Conservation (phyloP, 2,329 filamentous ascomycete species). For the Decorospora gaudefroyi region DNA sequence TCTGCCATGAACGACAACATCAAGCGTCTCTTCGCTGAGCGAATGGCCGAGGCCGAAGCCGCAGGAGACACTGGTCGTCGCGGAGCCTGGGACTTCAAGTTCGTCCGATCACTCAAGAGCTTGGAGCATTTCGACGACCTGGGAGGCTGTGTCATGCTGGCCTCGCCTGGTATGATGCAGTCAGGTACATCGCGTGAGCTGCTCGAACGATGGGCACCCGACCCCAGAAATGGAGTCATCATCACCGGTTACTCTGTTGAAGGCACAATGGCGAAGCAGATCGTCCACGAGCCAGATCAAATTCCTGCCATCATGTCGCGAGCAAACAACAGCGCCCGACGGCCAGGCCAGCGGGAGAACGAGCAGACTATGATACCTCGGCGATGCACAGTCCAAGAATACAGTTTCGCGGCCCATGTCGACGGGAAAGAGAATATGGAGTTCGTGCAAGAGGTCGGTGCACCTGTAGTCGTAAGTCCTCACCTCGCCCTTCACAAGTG, state of each 20-base stretch:
- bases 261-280: conserved; percentile 95
- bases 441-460: conserved; percentile 92
- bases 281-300: conserved; percentile 91
- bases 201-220: conserved; percentile 93
- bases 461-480: conserved; percentile 83
- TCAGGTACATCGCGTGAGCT: conserved; percentile 93
- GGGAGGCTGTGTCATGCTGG: conserved; percentile 94
- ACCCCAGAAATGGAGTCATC: conserved; percentile 95
- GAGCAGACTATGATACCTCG: conserved; percentile 91
- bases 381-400: conserved; percentile 90
- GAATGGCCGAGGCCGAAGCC: conserved; percentile 87
- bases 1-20: conserved; percentile 99
- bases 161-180: conserved; percentile 96
- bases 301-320: conserved; percentile 90
- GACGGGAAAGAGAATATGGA: conserved; percentile 94
- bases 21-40: conserved; percentile 88
- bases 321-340: conserved; percentile 57
- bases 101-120: conserved; percentile 87
- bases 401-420: conserved; percentile 94
- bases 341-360: conserved; percentile 67
- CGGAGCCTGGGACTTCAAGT: conserved; percentile 96
- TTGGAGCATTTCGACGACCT: conserved; percentile 96
- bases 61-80: conserved; percentile 74
- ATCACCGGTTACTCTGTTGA: conserved; percentile 99
- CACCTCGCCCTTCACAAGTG: neutral